Conservation (phyloP, 208 protist genomes). For the Trypanosoma melophagium region DNA sequence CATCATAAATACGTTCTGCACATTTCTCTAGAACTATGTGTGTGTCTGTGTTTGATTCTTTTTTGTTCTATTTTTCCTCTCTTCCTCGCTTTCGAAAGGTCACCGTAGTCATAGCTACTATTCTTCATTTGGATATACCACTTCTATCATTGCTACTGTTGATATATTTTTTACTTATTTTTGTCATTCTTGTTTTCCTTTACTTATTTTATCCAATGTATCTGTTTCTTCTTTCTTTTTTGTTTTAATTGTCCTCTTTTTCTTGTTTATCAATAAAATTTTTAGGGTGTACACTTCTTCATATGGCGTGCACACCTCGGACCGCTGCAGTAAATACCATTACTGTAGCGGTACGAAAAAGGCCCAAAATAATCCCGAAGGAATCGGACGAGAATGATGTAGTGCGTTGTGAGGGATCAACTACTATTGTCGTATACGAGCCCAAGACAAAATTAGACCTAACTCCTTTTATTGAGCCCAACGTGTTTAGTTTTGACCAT, state of each 20-base stretch:
- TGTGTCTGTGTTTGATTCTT: background rate
- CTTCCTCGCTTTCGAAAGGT: background rate
- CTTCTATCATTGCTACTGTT: background rate
- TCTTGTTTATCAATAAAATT: background rate
- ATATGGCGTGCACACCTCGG: constrained; percentile 1
- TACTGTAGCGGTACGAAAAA: constrained; percentile 78
- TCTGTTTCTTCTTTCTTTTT: background rate
- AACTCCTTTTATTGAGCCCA: constrained; percentile 90
- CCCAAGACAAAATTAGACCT: constrained; percentile 92
- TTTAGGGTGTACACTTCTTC: background rate
- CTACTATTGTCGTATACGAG: constrained; percentile 70
- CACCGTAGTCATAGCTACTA: too few relatives aligned
- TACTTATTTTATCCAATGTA: background rate
- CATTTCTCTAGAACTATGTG: too few relatives aligned
- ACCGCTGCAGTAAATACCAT: constrained; percentile 38
- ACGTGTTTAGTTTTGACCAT: constrained; percentile 73
- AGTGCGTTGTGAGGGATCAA: constrained; percentile 50
- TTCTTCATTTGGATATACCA: too few relatives aligned
- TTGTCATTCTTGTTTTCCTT: background rate
- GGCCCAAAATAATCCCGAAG: constrained; percentile 50
- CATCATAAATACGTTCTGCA: too few relatives aligned
- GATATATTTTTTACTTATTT: background rate
- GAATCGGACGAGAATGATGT: constrained; percentile 79
- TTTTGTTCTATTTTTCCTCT: background rate
- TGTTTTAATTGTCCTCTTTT: constrained; percentile 15